phyloP scores from a whole-genome alignment of 352 stramenopile genomes.

The Phytopythium helicoides region DNA sequence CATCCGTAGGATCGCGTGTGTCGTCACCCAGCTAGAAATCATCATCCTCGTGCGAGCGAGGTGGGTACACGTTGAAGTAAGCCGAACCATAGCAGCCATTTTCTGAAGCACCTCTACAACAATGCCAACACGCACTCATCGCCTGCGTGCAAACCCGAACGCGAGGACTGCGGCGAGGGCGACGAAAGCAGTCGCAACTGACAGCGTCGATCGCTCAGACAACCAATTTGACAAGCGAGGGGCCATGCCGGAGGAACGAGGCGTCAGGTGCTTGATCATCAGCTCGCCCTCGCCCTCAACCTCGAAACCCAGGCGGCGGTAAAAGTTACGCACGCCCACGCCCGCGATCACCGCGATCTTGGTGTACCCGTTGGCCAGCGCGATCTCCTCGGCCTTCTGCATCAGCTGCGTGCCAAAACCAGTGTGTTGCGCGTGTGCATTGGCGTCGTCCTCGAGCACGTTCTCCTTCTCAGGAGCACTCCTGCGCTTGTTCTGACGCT shows the following conservation, averaged over 20 bases:
- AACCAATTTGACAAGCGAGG: background rate
- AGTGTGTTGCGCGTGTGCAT: constrained; percentile 80
- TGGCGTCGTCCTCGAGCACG: constrained; percentile 7
- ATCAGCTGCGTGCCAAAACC: constrained; percentile 89
- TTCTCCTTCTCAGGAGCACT: constrained; percentile 33
- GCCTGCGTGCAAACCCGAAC: no score
- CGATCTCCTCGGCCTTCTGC: constrained; percentile 79
- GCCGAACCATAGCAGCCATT: no score
- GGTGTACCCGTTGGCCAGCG: constrained; percentile 54
- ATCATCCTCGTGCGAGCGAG: no score
- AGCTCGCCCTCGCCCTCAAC: constrained; percentile 82
- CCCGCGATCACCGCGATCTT: constrained; percentile 90
- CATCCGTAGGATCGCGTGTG: no score
- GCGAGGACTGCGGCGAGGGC: no score
- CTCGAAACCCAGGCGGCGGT: constrained; percentile 86
- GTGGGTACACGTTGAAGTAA: no score
- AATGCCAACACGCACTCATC: no score
- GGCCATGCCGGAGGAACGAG: background rate
- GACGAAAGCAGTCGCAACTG: no score
- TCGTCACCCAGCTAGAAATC: no score
- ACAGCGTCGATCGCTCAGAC: background rate
- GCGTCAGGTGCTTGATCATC: constrained; percentile 80
- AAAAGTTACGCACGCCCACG: constrained; percentile 91
- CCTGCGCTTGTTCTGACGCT: constrained; percentile 12
- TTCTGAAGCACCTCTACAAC: no score